Base-by-base conservation (phyloP, 257 asterid species). In the Datura wrightii region DNA sequence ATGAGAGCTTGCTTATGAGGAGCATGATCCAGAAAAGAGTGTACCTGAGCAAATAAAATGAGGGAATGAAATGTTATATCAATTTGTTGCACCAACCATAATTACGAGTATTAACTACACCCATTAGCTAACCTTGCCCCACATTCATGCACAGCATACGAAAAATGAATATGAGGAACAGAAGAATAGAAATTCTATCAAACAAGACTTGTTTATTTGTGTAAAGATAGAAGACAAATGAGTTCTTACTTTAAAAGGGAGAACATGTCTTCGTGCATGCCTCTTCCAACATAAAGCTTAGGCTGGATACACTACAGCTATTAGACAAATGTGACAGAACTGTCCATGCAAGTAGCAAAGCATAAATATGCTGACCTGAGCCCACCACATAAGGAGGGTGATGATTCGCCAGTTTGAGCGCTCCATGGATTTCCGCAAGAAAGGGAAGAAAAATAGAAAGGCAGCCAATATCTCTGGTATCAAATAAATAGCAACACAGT, bases 241-340 rank as follows among this genome's bases (percentile, higher is more conserved):
- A 42, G 82, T 72, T 89, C 98, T 93, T 93, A 96, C 99, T 94
- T 96, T 70, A 92, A 88, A 87, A 97, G 98, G 87, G 99, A 90
- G 60, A 95, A 84, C 89, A 90, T 91, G 88, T 92, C 99, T 90
- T 97, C 99, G 50, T 95, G 99, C 99, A 97, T 95, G 89, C 99
- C 99, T 93, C 99, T 93, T 92, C 98, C 99, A 87, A 97, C 91
- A 83, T 94, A 97, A 79, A 93, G 90, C 92, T 95, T 95, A 53
- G 98, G 98, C 99, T 97, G 94, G 84, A 88, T 86, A 84, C 44
- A 63, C 71, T 18, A 44, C 53, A 82, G 69, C 83, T 83, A 53
- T 88, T 83, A 86, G 79, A 82, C 83, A 84, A 83, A 80, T 34
- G 63, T 79, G 59, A 58, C 48, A 78, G 76, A 44, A 88, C 60